Conservation (phyloP, 169 alveolate genomes). For the Amoebophrya sp. region DNA sequence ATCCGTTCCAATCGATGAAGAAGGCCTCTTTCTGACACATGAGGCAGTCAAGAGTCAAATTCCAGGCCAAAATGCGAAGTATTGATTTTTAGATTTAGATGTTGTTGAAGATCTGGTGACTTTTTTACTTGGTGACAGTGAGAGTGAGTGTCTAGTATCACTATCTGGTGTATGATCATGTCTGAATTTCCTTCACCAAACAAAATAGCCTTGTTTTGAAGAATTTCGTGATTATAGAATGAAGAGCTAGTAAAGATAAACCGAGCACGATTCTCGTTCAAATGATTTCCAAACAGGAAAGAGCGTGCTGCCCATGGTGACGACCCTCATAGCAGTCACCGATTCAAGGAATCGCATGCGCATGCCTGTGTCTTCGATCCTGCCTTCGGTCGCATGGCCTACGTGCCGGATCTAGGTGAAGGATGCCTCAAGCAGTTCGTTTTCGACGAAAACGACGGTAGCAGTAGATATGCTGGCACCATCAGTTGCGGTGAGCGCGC, state of each 20-base stretch:
- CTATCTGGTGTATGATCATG: too few species aligned
- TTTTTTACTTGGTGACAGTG: too few species aligned
- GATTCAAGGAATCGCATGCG: neutral
- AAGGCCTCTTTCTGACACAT: neutral
- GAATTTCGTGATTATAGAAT: too few species aligned
- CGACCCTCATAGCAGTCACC: neutral
- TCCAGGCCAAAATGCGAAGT: neutral
- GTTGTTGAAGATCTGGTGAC: too few species aligned
- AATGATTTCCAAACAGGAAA: too few species aligned
- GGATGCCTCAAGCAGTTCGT: neutral
- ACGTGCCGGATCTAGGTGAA: constrained; percentile 1
- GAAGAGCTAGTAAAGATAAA: too few species aligned
- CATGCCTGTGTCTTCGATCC: constrained; percentile 17
- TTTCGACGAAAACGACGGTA: neutral
- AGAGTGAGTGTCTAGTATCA: too few species aligned
- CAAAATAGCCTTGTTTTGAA: too few species aligned
- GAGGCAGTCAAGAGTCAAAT: neutral
- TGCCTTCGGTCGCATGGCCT: neutral
- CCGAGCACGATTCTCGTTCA: too few species aligned
- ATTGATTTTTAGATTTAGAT: too few species aligned
- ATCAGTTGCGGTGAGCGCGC: neutral
- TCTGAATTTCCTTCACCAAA: too few species aligned
- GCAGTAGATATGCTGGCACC: neutral
- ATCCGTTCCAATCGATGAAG: neutral
- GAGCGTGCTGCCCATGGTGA: neutral